A percentile compares a stretch with the other conserved stretches of the same genome.
These are phyloP conservation scores for Entelexis sorbosivorans DNA, from an alignment of 1,139 yeast genomes.

Conservation along the genomic window DNA sequence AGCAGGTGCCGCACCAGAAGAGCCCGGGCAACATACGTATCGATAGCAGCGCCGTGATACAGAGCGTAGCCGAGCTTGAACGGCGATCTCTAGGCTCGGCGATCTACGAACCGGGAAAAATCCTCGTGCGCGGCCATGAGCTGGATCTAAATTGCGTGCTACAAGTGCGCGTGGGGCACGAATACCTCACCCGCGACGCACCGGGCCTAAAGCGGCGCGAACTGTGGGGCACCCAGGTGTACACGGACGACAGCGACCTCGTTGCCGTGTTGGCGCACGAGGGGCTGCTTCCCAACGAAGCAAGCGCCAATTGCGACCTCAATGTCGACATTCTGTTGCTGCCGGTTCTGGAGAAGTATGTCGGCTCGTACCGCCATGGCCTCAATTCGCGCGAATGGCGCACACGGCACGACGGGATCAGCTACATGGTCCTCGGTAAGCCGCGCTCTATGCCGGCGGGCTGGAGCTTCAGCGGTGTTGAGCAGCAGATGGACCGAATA, in stretches of 20 bases:
- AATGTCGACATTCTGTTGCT: conserved; percentile 59
- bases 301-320: conserved; percentile 27
- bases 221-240: conserved; percentile 86
- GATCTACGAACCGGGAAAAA: conserved; percentile 43
- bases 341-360: conserved; percentile 54
- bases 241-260: conserved; percentile 87
- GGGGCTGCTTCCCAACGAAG: conserved; percentile 38
- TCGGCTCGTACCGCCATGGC: conserved; percentile 55
- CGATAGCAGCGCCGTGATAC: conserved; percentile 38
- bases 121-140: conserved; percentile 30
- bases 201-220: conserved; percentile 38
- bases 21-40: conserved; percentile 24
- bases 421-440: conserved; percentile 43
- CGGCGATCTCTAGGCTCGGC: conserved; percentile 50
- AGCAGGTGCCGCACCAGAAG: background rate
- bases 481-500: conserved; percentile 9
- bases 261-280: conserved; percentile 62
- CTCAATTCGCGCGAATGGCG: conserved; percentile 67
- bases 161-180: conserved; percentile 51
- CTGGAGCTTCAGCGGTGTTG: conserved; percentile 25
- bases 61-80: conserved; percentile 38
- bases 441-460: conserved; percentile 35
- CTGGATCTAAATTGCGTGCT: conserved; percentile 51
- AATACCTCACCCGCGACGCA: conserved; percentile 29
- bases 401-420: conserved; percentile 56